Conservation (phyloP, 2,329 filamentous ascomycete species). For the Colletotrichum sp. region DNA sequence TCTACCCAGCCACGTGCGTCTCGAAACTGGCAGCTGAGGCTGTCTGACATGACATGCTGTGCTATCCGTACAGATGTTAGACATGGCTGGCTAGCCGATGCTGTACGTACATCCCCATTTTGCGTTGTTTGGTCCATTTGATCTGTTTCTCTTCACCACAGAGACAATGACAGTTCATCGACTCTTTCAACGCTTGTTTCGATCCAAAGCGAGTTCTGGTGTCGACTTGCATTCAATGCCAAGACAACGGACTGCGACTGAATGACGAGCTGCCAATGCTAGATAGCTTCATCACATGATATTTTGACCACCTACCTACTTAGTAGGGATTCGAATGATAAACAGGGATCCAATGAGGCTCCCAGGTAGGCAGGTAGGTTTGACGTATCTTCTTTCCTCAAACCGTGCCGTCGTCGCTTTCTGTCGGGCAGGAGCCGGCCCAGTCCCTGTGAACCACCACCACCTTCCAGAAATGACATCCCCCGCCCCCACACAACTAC, state of each 20-base stretch:
- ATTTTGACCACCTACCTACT: neutral
- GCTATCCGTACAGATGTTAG: neutral
- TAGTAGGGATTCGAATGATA: neutral
- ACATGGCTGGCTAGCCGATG: neutral
- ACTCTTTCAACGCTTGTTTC: neutral
- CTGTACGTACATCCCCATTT: accelerated
- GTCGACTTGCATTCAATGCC: neutral
- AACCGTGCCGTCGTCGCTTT: neutral
- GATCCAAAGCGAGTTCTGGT: neutral
- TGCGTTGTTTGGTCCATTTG: neutral
- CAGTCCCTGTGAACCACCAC: neutral
- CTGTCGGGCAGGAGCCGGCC: neutral
- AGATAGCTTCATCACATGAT: neutral
- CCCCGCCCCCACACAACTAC: slow-evolving; percentile 13
- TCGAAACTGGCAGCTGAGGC: neutral
- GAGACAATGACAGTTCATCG: neutral
- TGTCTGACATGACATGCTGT: neutral
- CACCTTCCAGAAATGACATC: neutral
- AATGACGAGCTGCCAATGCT: neutral
- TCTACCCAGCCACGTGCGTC: neutral
- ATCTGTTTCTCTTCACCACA: neutral
- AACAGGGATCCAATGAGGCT: neutral
- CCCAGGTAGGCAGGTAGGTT: neutral
- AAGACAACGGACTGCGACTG: neutral
- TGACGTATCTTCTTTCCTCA: neutral